Evolutionary conservation across 371 early-diverging fungal species (phyloP).

Genomic region (Rhizopus sp.): DNA sequence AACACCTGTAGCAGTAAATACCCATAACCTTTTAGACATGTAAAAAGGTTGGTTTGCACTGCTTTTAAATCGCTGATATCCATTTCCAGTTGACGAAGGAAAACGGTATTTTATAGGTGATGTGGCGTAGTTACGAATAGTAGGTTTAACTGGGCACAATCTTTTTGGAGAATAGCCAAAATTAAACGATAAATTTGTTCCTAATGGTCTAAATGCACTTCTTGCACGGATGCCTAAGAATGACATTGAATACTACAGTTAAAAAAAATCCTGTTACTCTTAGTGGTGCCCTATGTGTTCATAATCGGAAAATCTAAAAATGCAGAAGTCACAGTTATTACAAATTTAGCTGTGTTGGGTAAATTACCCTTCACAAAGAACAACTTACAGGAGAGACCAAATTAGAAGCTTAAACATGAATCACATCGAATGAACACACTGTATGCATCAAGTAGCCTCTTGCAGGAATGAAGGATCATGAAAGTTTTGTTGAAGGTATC

Average conservation of each 20-base stretch:
- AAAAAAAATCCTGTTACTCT: too few relatives aligned
- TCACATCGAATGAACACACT: too few relatives aligned
- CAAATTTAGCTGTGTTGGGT: too few relatives aligned
- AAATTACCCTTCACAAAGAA: too few relatives aligned
- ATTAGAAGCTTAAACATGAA: too few relatives aligned
- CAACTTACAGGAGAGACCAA: too few relatives aligned
- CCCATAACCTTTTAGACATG: slow-evolving; percentile 35
- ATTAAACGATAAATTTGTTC: background rate
- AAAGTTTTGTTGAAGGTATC: too few relatives aligned
- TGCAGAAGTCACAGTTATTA: too few relatives aligned
- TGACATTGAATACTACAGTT: background rate
- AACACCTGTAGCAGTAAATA: slow-evolving; percentile 43
- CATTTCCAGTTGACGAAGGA: background rate
- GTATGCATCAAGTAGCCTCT: too few relatives aligned
- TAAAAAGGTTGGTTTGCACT: slow-evolving; percentile 29
- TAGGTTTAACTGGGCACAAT: background rate
- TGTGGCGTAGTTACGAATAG: background rate
- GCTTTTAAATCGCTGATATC: slow-evolving; percentile 37
- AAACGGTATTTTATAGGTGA: slow-evolving; percentile 9
- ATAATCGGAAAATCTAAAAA: too few relatives aligned
- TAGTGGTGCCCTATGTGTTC: too few relatives aligned
- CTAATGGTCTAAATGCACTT: background rate
- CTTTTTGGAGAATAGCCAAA: background rate
- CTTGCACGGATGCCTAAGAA: background rate
- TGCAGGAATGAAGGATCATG: too few relatives aligned